A percentile compares a stretch with the other conserved stretches of the same genome.
Conservation (phyloP, 495 filamentous ascomycete genomes). For the Neurospora tetrasperma region DNA sequence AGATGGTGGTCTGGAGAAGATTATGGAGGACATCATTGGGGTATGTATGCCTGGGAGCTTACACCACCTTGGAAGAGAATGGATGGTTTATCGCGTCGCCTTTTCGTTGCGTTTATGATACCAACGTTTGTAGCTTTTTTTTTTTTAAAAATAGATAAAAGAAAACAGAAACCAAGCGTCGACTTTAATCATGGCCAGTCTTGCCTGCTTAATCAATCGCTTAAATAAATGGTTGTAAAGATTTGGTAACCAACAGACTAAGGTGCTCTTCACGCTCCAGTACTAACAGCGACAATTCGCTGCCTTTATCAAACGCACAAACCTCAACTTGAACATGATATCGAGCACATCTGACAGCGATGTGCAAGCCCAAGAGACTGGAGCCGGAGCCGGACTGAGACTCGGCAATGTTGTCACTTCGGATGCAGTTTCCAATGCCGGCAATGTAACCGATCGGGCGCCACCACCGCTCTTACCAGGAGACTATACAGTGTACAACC, state of each 20-base stretch:
- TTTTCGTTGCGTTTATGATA: not conserved
- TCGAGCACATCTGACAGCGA: not conserved
- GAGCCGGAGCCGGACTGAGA: not conserved
- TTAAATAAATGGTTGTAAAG: not conserved
- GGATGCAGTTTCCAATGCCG: not conserved
- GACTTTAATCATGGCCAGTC: not conserved
- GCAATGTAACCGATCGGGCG: conserved; percentile 1
- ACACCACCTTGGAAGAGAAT: not conserved
- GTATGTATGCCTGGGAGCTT: not conserved
- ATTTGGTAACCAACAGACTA: not conserved
- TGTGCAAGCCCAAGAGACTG: not conserved
- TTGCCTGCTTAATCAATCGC: not conserved
- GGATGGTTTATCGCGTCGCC: not conserved
- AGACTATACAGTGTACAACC: conserved; percentile 47
- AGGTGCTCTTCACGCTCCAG: not conserved
- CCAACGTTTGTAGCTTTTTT: not conserved
- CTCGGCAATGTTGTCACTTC: not conserved
- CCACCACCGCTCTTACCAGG: conserved; percentile 18
- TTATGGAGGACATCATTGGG: not conserved
- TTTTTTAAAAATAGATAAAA: no score
- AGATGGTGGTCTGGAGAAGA: not conserved
- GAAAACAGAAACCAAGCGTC: not conserved
- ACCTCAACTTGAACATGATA: not conserved
- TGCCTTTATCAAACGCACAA: not conserved
- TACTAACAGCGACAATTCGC: not conserved